These are phyloP conservation scores for Vachellia pachyceras DNA, from an alignment of 306 rosid genomes.

Conservation along the genomic window DNA sequence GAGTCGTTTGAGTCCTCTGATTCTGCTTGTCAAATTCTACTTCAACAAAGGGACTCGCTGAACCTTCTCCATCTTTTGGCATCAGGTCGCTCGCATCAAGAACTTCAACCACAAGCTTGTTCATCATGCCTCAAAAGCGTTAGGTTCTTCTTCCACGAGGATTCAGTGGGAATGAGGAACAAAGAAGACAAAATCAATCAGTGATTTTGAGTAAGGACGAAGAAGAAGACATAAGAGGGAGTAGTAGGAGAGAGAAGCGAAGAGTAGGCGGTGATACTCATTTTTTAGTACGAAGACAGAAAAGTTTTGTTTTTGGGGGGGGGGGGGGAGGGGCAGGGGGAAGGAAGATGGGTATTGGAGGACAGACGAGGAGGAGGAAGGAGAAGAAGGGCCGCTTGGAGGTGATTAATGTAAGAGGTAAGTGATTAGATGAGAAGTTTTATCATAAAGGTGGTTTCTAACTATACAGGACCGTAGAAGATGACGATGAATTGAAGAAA, in stretches of 20 bases:
- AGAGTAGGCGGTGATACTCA: conserved; percentile 33
- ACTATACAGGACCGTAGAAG: not conserved
- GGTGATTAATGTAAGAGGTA: too few relatives aligned
- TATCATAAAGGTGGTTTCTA: too few relatives aligned
- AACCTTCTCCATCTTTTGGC: conserved; percentile 85
- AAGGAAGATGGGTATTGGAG: conserved; percentile 2
- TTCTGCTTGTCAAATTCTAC: conserved; percentile 62
- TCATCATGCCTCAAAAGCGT: conserved; percentile 41
- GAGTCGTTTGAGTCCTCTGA: conserved; percentile 69
- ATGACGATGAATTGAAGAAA: not conserved
- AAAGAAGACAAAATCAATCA: not conserved
- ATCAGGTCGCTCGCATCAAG: conserved; percentile 73
- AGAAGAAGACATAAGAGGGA: conserved; percentile 6
- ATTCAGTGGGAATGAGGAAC: not conserved
- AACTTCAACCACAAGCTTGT: conserved; percentile 75
- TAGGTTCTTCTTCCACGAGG: not conserved
- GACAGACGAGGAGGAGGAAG: not conserved
- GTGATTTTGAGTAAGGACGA: not conserved
- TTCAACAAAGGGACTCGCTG: conserved; percentile 78
- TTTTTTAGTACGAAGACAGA: conserved; percentile 69
- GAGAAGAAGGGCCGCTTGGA: not conserved
- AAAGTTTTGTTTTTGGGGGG: conserved; percentile 41
- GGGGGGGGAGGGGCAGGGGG: too few relatives aligned
- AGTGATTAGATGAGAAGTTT: too few relatives aligned
- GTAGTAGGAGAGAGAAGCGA: conserved; percentile 7